Percentiles rank a stretch among this genome's conserved stretches.
These are phyloP conservation scores for Boehmeria nivea DNA, from an alignment of 306 rosid species.

Conservation along the genomic window DNA sequence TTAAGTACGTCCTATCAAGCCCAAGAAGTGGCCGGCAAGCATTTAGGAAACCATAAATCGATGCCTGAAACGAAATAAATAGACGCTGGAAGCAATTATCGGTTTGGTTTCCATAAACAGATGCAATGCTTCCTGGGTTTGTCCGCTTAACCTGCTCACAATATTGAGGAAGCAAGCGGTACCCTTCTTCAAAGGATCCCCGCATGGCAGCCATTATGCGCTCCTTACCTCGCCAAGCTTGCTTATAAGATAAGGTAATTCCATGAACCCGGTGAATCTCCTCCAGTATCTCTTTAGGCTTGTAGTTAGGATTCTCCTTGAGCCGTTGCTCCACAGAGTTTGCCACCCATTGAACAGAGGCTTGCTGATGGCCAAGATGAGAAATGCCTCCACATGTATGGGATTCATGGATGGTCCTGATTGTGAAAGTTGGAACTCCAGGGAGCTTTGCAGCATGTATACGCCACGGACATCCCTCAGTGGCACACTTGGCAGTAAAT, in stretches of 20 bases:
- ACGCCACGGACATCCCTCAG: constrained; percentile 91
- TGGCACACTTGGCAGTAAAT: constrained; percentile 82
- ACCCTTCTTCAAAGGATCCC: constrained; percentile 88
- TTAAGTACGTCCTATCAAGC: constrained; percentile 69
- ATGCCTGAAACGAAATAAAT: constrained; percentile 78
- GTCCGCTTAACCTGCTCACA: constrained; percentile 80
- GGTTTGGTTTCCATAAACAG: constrained; percentile 57
- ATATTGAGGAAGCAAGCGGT: constrained; percentile 77
- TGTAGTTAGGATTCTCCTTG: constrained; percentile 73
- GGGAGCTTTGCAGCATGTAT: constrained; percentile 93
- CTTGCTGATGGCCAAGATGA: constrained; percentile 92
- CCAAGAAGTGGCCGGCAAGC: constrained; percentile 84
- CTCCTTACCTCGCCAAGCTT: constrained; percentile 95
- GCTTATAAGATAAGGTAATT: constrained; percentile 80
- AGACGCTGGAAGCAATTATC: constrained; percentile 80
- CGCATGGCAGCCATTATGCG: constrained; percentile 95
- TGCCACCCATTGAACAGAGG: constrained; percentile 93
- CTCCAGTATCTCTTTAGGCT: constrained; percentile 87
- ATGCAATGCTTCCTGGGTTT: constrained; percentile 75
- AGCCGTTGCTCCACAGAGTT: constrained; percentile 74
- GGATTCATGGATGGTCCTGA: constrained; percentile 63
- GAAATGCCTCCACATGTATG: constrained; percentile 81
- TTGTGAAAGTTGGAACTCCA: constrained; percentile 83
- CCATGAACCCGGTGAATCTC: constrained; percentile 88
- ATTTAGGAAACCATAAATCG: constrained; percentile 75